Base-by-base conservation (phyloP, 2,329 filamentous ascomycete species). In the Monosporascus sp. region DNA sequence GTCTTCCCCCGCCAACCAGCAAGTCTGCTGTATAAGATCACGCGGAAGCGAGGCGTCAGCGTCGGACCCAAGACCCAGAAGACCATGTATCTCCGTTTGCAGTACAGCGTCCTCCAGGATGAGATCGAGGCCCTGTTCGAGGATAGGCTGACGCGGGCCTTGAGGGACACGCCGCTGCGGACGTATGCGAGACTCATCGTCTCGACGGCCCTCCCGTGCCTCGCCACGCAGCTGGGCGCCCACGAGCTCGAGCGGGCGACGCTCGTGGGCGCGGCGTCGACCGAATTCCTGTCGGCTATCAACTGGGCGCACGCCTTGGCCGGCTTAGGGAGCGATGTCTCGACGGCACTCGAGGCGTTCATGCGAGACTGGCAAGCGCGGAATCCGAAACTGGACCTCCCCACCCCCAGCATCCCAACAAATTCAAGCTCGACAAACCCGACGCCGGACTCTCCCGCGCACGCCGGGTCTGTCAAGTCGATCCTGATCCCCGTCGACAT, bases 401-500 rank as follows among this genome's bases (percentile, higher is more conserved):
- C 56, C 5, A 63, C 71, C 40, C 56, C 58, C 2, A 62, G 74
- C 41, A 65, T 69, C 26, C 49, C 70, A 14, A 24, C 22, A 5
- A 17, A 22, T 7, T 7, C 17, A 31, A 7, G 9, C 11, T 14
- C 22, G 74, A 79, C 31, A 35, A 14, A 35, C 31, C 11, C 11
- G 31, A 35, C 11, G 5, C 31, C 11, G 9, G 31, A 14, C 9
- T 14, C 11, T 11, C 31, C 31, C 11, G 31, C 9, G 9, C 31
- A 35, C 31, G 31, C 11, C 31, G 31, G 31, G 31, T 2, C 31
- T 20, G 76, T 70, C 56, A 79, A 80, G 20, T 85, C 84, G 14
- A 92, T 99, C 61, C 77, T 88, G 31, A 95, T 99, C 51, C 89
- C 92, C 0, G 92, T 99, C 15, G 91, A 96, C 54, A 84, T 99